A percentile compares a stretch with the other conserved stretches of the same genome.
Conservation (phyloP, 2,329 filamentous ascomycete genomes). For the Chaetomium sp. region DNA sequence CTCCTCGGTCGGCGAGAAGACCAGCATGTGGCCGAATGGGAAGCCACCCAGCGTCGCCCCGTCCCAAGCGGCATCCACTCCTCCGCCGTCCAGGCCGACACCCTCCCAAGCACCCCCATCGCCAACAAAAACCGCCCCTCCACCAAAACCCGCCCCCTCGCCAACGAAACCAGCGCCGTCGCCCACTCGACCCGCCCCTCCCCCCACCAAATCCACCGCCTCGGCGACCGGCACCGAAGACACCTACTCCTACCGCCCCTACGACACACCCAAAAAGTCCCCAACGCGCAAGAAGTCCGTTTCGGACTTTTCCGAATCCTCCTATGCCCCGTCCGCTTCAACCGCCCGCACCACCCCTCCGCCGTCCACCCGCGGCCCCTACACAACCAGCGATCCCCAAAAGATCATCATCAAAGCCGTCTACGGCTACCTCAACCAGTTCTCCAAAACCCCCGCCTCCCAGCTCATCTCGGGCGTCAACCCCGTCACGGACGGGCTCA, state of each 20-base stretch:
- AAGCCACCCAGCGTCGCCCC: conserved; percentile 48
- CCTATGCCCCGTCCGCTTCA: conserved; percentile 81
- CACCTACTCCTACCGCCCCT: conserved; percentile 73
- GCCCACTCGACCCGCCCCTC: conserved; percentile 40
- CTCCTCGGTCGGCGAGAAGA: conserved; percentile 67
- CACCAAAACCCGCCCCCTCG: conserved; percentile 41
- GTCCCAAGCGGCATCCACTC: conserved; percentile 37
- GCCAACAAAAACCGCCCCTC: conserved; percentile 28
- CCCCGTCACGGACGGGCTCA: conserved; percentile 85
- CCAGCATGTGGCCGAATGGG: conserved; percentile 69
- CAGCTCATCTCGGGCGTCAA: conserved; percentile 84
- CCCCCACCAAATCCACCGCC: conserved; percentile 47
- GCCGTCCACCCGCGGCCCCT: conserved; percentile 74
- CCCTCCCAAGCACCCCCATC: conserved; percentile 28
- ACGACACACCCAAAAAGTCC: conserved; percentile 67
- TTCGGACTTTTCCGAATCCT: conserved; percentile 78
- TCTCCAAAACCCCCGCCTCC: conserved; percentile 84
- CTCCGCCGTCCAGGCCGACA: conserved; percentile 34
- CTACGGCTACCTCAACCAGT: conserved; percentile 88
- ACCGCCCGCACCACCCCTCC: conserved; percentile 84
- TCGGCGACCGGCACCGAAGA: conserved; percentile 61
- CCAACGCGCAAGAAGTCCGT: conserved; percentile 61
- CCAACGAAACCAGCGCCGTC: conserved; percentile 46
- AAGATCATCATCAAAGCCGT: conserved; percentile 96
- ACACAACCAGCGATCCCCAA: conserved; percentile 85